phyloP scores from a whole-genome alignment of 257 asterid species.

The Gynochthodes officinalis region DNA sequence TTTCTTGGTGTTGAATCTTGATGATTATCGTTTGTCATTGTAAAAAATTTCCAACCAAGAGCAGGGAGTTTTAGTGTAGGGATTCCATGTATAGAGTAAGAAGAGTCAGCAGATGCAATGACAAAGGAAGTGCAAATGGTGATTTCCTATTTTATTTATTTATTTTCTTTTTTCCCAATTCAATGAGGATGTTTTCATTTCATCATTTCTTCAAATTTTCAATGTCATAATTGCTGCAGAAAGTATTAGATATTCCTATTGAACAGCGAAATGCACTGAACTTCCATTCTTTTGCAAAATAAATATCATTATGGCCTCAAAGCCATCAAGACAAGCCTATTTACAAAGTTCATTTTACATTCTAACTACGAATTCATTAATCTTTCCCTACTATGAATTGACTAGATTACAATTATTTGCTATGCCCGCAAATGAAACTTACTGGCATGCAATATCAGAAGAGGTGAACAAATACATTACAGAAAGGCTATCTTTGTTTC shows the following conservation, averaged over 20 bases:
- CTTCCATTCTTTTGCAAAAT: background rate
- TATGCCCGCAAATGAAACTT: background rate
- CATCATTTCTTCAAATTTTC: background rate
- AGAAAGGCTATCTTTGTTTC: background rate
- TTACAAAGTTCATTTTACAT: background rate
- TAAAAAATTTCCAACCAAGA: background rate
- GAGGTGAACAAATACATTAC: background rate
- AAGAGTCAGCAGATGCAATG: background rate
- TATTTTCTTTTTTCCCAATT: background rate
- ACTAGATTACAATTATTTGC: background rate
- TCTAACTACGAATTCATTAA: background rate
- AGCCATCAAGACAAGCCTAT: background rate
- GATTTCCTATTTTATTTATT: background rate
- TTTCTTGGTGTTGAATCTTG: conserved; percentile 41
- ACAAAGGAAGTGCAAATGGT: background rate
- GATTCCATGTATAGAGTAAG: background rate
- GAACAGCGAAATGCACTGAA: background rate
- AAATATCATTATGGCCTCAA: background rate
- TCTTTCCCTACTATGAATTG: background rate
- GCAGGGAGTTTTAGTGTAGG: background rate
- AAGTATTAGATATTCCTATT: background rate
- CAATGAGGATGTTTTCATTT: background rate
- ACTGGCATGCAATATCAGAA: background rate
- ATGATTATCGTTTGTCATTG: background rate
- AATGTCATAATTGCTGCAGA: background rate